Percentiles rank a stretch among this genome's conserved stretches.
These are phyloP conservation scores for Penicillium simplicissimum DNA, from an alignment of 495 filamentous ascomycete species.

Conservation along the genomic window DNA sequence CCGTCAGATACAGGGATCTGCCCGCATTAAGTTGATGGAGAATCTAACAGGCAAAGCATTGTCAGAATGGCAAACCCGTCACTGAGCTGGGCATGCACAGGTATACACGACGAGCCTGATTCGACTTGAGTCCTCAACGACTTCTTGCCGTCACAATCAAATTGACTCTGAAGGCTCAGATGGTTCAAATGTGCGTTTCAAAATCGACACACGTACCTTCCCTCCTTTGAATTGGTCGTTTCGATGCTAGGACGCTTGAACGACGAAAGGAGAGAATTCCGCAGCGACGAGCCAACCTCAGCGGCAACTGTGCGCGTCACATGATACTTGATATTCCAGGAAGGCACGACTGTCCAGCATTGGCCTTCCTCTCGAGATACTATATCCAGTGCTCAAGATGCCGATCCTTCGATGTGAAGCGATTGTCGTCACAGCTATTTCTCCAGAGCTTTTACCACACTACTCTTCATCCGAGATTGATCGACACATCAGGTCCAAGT, in stretches of 20 bases:
- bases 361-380: background rate
- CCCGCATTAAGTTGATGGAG: background rate
- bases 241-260: background rate
- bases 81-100: background rate
- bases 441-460: background rate
- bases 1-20: background rate
- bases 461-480: background rate
- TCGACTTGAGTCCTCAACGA: background rate
- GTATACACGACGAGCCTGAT: background rate
- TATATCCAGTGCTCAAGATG: background rate
- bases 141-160: background rate
- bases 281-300: background rate
- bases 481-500: background rate
- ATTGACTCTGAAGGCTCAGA: background rate
- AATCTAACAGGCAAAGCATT: background rate
- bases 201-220: background rate
- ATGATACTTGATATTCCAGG: slow-evolving; percentile 7
- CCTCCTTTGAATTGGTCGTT: background rate
- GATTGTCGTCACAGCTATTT: background rate
- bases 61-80: slow-evolving; percentile 1
- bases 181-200: background rate
- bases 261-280: background rate
- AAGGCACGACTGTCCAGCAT: background rate
- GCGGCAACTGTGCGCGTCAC: slow-evolving; percentile 11
- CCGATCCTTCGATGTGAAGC: background rate